Evolutionary conservation across 768 basidiomycete genomes (phyloP).

Genomic region (Fomitopsis serialis): DNA sequence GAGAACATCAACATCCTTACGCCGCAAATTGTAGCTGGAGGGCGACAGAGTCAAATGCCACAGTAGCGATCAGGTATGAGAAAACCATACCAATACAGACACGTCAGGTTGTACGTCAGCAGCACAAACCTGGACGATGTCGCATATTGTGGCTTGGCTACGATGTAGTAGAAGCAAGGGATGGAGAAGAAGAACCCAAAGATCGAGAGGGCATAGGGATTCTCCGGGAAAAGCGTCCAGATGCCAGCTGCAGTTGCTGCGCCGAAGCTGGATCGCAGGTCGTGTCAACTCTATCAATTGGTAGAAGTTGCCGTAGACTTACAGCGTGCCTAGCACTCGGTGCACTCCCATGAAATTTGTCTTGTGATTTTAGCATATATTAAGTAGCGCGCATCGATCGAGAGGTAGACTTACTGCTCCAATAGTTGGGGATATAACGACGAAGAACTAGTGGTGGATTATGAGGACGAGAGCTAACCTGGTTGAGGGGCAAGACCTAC

Average conservation of each 20-base stretch:
- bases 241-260: slow-evolving; percentile 69
- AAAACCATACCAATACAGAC: slow-evolving; percentile 33
- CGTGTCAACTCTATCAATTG: neutral
- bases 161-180: slow-evolving; percentile 90
- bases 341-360: slow-evolving; percentile 85
- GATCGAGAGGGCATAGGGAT: slow-evolving; percentile 66
- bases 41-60: neutral
- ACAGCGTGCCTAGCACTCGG: slow-evolving; percentile 84
- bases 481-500: slow-evolving; percentile 35
- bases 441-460: slow-evolving; percentile 55
- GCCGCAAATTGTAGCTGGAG: slow-evolving; percentile 78
- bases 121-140: slow-evolving; percentile 77
- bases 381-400: neutral
- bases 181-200: slow-evolving; percentile 88
- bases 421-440: slow-evolving; percentile 88
- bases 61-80: neutral
- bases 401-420: slow-evolving; percentile 60
- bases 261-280: slow-evolving; percentile 49
- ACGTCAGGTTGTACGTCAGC: slow-evolving; percentile 87
- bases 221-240: slow-evolving; percentile 72
- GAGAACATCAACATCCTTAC: slow-evolving; percentile 54
- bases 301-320: slow-evolving; percentile 20
- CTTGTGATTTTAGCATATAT: slow-evolving; percentile 34
- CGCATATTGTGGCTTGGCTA: slow-evolving; percentile 71
- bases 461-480: neutral